A percentile compares a stretch with the other conserved stretches of the same genome.
Conservation (phyloP, 257 asterid species). For the Eucommia ulmoides region DNA sequence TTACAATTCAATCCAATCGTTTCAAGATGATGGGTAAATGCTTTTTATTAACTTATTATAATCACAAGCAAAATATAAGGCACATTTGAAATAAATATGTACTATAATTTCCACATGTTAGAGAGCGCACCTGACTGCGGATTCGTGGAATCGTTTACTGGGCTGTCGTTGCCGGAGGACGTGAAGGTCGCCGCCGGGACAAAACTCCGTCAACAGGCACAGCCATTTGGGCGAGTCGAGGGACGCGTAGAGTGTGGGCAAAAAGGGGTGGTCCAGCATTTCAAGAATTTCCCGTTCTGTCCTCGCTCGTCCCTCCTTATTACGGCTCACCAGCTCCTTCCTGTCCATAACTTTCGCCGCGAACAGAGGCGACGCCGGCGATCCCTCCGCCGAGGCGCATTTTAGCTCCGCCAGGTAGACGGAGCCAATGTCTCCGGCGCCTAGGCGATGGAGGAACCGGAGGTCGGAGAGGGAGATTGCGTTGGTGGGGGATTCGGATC, state of each 20-base stretch:
- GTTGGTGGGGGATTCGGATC: conserved; percentile 19
- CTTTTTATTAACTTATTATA: too few species aligned
- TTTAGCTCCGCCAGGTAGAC: conserved; percentile 83
- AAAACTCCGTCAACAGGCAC: conserved; percentile 77
- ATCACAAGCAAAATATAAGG: too few species aligned
- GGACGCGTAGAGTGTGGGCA: conserved; percentile 74
- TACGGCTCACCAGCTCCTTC: conserved; percentile 68
- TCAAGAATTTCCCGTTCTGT: conserved; percentile 79
- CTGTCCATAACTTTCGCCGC: conserved; percentile 94
- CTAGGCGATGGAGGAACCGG: conserved; percentile 84
- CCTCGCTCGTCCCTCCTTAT: conserved; percentile 82
- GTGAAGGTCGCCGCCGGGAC: conserved; percentile 98
- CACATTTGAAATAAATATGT: too few species aligned
- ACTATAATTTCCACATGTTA: too few species aligned
- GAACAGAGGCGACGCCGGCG: conserved; percentile 28
- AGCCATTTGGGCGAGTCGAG: conserved; percentile 84
- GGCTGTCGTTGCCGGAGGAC: conserved; percentile 98
- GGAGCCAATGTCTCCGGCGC: conserved; percentile 91
- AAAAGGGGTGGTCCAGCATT: conserved; percentile 81
- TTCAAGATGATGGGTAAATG: too few species aligned
- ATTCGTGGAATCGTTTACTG: conserved; percentile 68
- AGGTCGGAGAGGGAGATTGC: conserved; percentile 56
- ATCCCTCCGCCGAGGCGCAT: conserved; percentile 15
- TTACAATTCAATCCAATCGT: too few species aligned
- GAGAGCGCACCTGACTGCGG: conserved; percentile 68